A percentile compares a stretch with the other conserved stretches of the same genome.
phyloP scores from a whole-genome alignment of 352 stramenopile species.

The Pythium myriotylum region DNA sequence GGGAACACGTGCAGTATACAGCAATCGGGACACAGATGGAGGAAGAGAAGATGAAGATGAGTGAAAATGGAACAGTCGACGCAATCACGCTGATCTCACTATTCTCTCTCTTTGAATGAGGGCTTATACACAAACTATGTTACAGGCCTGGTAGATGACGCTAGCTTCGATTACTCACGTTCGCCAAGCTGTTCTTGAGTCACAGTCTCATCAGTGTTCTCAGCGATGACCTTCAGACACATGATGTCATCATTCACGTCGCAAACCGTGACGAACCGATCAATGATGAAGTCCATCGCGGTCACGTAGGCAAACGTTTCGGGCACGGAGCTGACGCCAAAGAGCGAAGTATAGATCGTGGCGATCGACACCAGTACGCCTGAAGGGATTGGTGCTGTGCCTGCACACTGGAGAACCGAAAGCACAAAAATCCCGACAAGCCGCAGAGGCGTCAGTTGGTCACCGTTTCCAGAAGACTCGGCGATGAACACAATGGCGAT shows the following conservation, averaged over 20 bases:
- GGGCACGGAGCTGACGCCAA: conserved; percentile 51
- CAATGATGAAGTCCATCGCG: conserved; percentile 71
- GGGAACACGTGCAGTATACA: background rate
- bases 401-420: conserved; percentile 53
- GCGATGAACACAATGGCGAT: conserved; percentile 69
- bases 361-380: conserved; percentile 54
- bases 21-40: background rate
- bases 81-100: background rate
- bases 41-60: conserved; percentile 3
- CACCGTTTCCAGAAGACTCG: conserved; percentile 57
- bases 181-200: conserved; percentile 58
- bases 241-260: conserved; percentile 86
- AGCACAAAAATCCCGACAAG: conserved; percentile 69
- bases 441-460: conserved; percentile 51
- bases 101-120: background rate
- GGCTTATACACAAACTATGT: background rate
- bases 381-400: conserved; percentile 59
- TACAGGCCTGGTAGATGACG: background rate
- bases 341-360: conserved; percentile 72
- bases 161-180: conserved; percentile 15
- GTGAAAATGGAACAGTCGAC: background rate
- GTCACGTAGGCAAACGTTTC: conserved; percentile 64
- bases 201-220: conserved; percentile 77
- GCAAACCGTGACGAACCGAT: conserved; percentile 66
- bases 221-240: conserved; percentile 73